These are phyloP conservation scores for Lentinula novae-zelandiae DNA, from an alignment of 1,284 basidiomycete species.

Conservation along the genomic window DNA sequence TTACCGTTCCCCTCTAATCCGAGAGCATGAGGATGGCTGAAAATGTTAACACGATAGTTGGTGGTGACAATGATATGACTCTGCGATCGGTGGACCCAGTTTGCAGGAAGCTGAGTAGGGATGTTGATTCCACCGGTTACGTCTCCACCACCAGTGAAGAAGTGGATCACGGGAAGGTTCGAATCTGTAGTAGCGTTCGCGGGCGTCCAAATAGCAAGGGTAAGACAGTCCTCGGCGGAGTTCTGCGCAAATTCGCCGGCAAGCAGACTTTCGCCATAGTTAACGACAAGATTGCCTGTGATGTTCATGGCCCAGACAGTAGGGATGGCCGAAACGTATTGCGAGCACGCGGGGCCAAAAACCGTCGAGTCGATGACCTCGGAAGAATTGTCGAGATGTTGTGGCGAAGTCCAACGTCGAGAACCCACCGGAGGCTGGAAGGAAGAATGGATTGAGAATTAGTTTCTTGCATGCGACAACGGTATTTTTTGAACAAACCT, in stretches of 20 bases:
- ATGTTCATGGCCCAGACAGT: slow-evolving; percentile 5
- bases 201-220: slow-evolving; percentile 3
- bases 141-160: slow-evolving; percentile 3
- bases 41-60: slow-evolving; percentile 6
- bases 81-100: slow-evolving; percentile 4
- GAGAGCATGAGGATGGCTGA: slow-evolving; percentile 1
- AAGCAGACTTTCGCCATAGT: slow-evolving; percentile 4
- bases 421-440: slow-evolving; percentile 1
- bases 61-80: slow-evolving; percentile 3
- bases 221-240: slow-evolving; percentile 2
- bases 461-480: neutral
- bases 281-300: slow-evolving; percentile 5
- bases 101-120: slow-evolving; percentile 3
- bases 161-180: slow-evolving; percentile 1
- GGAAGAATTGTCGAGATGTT: neutral
- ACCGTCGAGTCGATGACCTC: slow-evolving; percentile 1
- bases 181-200: neutral
- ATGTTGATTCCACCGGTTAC: slow-evolving; percentile 3
- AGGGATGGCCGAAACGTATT: slow-evolving; percentile 8
- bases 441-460: neutral
- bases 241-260: slow-evolving; percentile 2
- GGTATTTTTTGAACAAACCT: neutral
- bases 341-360: slow-evolving; percentile 1
- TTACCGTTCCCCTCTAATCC: slow-evolving; percentile 4
- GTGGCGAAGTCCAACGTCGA: slow-evolving; percentile 1